Evolutionary conservation across 2,329 filamentous ascomycete genomes (phyloP), one percentile per base, ranked within the genome.

Genomic region (Ophiostoma perfectum): DNA sequence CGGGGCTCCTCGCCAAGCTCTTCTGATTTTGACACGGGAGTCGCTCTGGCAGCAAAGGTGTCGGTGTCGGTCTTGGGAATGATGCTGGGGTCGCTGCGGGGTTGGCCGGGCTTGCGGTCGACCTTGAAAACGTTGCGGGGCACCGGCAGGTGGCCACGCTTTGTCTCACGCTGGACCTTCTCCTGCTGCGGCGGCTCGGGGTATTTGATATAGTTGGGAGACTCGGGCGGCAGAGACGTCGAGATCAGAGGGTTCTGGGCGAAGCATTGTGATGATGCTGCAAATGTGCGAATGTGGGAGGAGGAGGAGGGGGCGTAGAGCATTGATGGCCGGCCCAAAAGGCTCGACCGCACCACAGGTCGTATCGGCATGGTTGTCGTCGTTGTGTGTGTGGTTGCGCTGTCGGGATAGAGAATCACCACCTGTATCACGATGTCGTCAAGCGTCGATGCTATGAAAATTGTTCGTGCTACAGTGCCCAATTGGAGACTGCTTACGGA

Each of bases 121-220:
- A 58, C 18, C 5, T 83, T 82, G 80, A 98, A 97, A 72, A 98
- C 80, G 68, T 91, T 84, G 71, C 93, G 89, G 47, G 95, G 94
- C 0, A 92, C 82, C 8, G 95, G 95, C 0, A 99, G 84, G 69
- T 89, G 86, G 73, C 95, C 95, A 77, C 92, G 92, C 45, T 92
- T 77, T 9, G 78, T 78, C 1, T 78, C 75, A 2, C 75, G 79
- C 70, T 77, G 79, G 14, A 76, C 76, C 73, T 85, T 81, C 44
- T 86, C 83, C 66, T 89, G 87, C 77, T 97, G 92, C n/a, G 87
- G 84, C 65, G 90, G 85, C 73, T 84, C 83, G 64, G 93, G 94
- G 68, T 97, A 82, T 72, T 92, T 88, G 79, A 98, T 90, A 81
- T 90, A 98, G 72, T 86, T 85, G 64, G 95, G 94, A 47, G 93